Evolutionary conservation across 768 basidiomycete species (phyloP), one percentile per base, ranked within the genome.

Genomic region (Suillus brevipes): DNA sequence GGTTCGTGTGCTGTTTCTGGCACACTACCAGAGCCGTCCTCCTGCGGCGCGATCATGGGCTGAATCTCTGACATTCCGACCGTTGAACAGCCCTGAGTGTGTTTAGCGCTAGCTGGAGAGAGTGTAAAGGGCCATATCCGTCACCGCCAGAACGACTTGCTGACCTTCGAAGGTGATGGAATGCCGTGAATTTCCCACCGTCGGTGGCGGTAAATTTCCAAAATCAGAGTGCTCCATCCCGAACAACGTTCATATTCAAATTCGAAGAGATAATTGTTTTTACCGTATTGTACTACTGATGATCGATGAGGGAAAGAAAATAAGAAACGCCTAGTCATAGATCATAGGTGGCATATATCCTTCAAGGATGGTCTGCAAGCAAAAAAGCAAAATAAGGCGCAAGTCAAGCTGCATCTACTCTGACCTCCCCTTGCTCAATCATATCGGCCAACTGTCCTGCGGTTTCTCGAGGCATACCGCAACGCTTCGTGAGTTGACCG

Each of bases 1-100:
- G 85, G 74, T 23, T 86, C 85, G 52, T 74, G 74, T 18, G 73
- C 71, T 20, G 65, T 13, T 67, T 82, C 79, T 72, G 72, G 45
- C 12, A 62, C 59, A 8, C 71, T 60, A 43, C 61, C 65, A 58
- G 79, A 75, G 57, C 77, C 77, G n/a, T 80, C 80, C 12, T 82
- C 79, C 61, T 78, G 79, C 1, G 81, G 79, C 20, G 83, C 81
- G 60, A 83, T 79, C 58, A 64, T 77, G 60, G 67, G 79, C 68
- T 72, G 78, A 50, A 62, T 72, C 60, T 69, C 77, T 61, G 69
- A 71, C 80, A 74, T 81, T 43, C 34, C 23, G 23, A 58, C 37
- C 16, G 37, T 40, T 25, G 6, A 40, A 23, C 23, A 16, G 60
- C 60, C 49, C 38, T 57, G 56, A 23, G 47, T 8, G 37, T 25